These are phyloP conservation scores for Ophiostoma perfectum DNA, from an alignment of 2,329 filamentous ascomycete genomes.

Conservation along the genomic window DNA sequence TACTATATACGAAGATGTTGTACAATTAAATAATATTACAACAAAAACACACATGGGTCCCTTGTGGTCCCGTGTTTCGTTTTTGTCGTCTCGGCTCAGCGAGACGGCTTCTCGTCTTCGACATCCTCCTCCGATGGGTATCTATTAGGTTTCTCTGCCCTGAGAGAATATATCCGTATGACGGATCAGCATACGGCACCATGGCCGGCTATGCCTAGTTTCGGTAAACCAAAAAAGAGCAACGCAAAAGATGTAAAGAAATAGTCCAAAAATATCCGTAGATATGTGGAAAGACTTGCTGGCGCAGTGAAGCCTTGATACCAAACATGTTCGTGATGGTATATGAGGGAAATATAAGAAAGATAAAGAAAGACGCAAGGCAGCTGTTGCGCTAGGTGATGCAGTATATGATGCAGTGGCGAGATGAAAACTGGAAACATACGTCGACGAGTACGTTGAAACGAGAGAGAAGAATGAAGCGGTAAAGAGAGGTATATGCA, in stretches of 20 bases:
- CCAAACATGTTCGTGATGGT: not conserved
- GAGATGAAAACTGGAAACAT: too few relatives aligned
- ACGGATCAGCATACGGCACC: slow-evolving; percentile 8
- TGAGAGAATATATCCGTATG: not conserved
- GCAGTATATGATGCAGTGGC: not conserved
- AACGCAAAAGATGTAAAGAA: not conserved
- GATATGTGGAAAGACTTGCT: not conserved
- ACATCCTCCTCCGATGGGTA: slow-evolving; percentile 14
- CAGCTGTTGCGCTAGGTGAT: not conserved
- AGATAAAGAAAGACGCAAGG: not conserved
- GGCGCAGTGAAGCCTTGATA: too few relatives aligned
- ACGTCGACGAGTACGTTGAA: not conserved
- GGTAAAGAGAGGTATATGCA: not conserved
- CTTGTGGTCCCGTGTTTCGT: not conserved
- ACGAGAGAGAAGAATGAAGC: not conserved
- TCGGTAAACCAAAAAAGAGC: not conserved
- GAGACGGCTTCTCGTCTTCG: not conserved
- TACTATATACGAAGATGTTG: slow-evolving; percentile 5
- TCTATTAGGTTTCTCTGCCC: slow-evolving; percentile 8
- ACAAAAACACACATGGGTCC: not conserved
- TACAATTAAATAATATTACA: slow-evolving; percentile 6
- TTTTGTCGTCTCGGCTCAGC: not conserved
- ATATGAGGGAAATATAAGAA: not conserved
- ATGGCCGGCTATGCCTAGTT: not conserved
- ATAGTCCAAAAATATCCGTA: not conserved